These are phyloP conservation scores for Leccinum ochraceum DNA, from an alignment of 768 basidiomycete species.

Conservation along the genomic window DNA sequence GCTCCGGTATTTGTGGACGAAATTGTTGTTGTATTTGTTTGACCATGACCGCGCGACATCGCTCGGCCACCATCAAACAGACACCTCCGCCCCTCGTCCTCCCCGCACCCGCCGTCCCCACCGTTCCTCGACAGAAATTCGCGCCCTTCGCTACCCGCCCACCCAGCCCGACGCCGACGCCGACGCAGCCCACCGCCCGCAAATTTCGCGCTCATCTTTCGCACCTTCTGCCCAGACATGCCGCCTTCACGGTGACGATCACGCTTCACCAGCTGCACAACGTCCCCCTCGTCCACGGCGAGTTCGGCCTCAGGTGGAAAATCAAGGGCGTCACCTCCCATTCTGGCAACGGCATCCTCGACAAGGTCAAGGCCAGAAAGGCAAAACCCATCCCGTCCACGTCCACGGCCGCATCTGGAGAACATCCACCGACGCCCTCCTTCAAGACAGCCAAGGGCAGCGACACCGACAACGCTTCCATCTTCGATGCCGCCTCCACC, in stretches of 20 bases:
- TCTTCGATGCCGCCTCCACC: slow-evolving; percentile 25
- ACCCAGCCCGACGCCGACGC: slow-evolving; percentile 70
- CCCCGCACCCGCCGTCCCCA: slow-evolving; percentile 42
- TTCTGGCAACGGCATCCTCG: slow-evolving; percentile 42
- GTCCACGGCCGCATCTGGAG: background rate
- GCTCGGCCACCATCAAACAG: slow-evolving; percentile 23
- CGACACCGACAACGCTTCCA: slow-evolving; percentile 28
- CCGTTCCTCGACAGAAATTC: background rate
- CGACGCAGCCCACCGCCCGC: slow-evolving; percentile 41
- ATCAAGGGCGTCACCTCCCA: slow-evolving; percentile 40
- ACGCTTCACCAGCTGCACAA: slow-evolving; percentile 67
- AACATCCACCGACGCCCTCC: background rate
- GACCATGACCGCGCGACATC: slow-evolving; percentile 18
- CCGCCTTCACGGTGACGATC: slow-evolving; percentile 62
- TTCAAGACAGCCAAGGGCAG: slow-evolving; percentile 15
- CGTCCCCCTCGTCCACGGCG: slow-evolving; percentile 33
- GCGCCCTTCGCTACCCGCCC: background rate
- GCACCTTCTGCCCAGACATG: slow-evolving; percentile 63
- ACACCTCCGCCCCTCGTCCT: slow-evolving; percentile 53
- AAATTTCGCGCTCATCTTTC: slow-evolving; percentile 56
- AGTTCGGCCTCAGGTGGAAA: background rate
- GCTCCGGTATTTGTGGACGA: slow-evolving; percentile 7
- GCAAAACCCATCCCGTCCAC: slow-evolving; percentile 15
- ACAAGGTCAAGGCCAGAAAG: slow-evolving; percentile 37
- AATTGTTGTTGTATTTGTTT: background rate